These are phyloP conservation scores for Moniliella sp. DNA, from an alignment of 1,284 basidiomycete genomes.

Conservation along the genomic window DNA sequence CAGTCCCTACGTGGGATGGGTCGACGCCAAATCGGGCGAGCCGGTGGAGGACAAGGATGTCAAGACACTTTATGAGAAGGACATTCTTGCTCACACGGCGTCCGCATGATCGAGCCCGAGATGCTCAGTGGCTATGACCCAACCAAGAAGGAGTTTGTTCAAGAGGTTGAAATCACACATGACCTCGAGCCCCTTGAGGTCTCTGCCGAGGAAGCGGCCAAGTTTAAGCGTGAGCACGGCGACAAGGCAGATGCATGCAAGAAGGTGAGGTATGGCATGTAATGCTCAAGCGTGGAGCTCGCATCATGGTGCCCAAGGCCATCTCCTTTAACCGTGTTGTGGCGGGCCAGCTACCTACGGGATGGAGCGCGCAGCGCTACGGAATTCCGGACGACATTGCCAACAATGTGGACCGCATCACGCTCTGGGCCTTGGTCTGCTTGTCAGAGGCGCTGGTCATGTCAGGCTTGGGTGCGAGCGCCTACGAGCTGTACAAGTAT, in stretches of 20 bases:
- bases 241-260: conserved; percentile 90
- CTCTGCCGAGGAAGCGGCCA: conserved; percentile 65
- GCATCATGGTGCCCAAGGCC: conserved; percentile 78
- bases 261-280: conserved; percentile 61
- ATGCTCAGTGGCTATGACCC: conserved; percentile 93
- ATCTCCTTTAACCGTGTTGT: conserved; percentile 83
- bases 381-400: conserved; percentile 92
- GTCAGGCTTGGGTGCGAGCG: conserved; percentile 91
- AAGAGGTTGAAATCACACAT: conserved; percentile 86
- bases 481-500: conserved; percentile 54
- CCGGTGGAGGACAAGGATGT: conserved; percentile 98
- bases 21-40: conserved; percentile 76
- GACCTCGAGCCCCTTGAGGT: conserved; percentile 91
- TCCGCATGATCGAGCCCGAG: conserved; percentile 87
- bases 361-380: conserved; percentile 83
- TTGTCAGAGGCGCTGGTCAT: conserved; percentile 79
- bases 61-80: conserved; percentile 75
- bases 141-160: conserved; percentile 83
- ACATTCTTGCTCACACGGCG: conserved; percentile 70
- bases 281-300: conserved; percentile 94
- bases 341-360: conserved; percentile 84
- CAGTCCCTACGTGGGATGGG: conserved; percentile 88
- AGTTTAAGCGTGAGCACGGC: conserved; percentile 88
- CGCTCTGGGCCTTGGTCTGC: conserved; percentile 84
- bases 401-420: conserved; percentile 75